These are phyloP conservation scores for Neoarthrinium moseri DNA, from an alignment of 2,329 filamentous ascomycete genomes.

Conservation along the genomic window DNA sequence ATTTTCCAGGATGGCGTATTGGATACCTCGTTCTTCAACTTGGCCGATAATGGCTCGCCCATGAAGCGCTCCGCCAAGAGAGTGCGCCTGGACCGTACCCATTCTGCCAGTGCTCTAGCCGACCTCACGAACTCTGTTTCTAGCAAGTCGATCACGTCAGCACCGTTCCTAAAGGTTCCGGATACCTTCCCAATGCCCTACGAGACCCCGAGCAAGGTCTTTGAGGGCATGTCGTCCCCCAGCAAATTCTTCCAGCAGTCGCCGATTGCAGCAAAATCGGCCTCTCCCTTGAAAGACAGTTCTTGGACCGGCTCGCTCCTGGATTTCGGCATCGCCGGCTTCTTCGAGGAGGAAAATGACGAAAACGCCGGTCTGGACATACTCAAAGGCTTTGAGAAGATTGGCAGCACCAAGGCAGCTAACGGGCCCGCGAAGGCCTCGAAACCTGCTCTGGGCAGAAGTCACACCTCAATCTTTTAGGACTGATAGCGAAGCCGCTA, in stretches of 20 bases:
- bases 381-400: slow-evolving; percentile 73
- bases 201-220: slow-evolving; percentile 58
- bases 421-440: slow-evolving; percentile 25
- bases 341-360: slow-evolving; percentile 57
- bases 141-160: slow-evolving; percentile 49
- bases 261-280: slow-evolving; percentile 33
- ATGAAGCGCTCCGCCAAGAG: slow-evolving; percentile 62
- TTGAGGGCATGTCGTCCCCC: slow-evolving; percentile 54
- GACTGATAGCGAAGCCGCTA: no score
- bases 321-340: slow-evolving; percentile 52
- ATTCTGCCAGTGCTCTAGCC: slow-evolving; percentile 59
- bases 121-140: slow-evolving; percentile 56
- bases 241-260: slow-evolving; percentile 49
- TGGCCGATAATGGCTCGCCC: slow-evolving; percentile 60
- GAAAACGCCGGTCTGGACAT: slow-evolving; percentile 67
- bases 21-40: slow-evolving; percentile 38
- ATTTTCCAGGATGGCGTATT: slow-evolving; percentile 53
- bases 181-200: slow-evolving; percentile 37
- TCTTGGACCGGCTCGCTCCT: slow-evolving; percentile 42
- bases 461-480: slow-evolving; percentile 36
- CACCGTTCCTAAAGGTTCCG: slow-evolving; percentile 49
- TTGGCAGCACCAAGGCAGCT: slow-evolving; percentile 50
- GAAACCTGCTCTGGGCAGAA: slow-evolving; percentile 36
- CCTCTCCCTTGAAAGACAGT: slow-evolving; percentile 36
- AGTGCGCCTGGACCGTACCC: slow-evolving; percentile 61